phyloP scores from a whole-genome alignment of 441 rosid species.

The Gossypium schwendimanii region DNA sequence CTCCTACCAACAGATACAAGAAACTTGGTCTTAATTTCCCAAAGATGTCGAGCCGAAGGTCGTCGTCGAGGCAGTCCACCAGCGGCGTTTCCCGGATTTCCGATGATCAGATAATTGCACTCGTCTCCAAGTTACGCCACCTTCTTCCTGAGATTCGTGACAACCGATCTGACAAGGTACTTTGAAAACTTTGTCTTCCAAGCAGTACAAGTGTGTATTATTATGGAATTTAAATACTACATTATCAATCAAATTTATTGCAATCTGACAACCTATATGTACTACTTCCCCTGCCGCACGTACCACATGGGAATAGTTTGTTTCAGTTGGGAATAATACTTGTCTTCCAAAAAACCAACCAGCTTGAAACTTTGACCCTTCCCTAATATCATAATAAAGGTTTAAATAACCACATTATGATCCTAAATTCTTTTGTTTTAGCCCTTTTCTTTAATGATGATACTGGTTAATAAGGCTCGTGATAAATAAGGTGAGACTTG shows the following conservation, averaged over 20 bases:
- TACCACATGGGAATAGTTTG: conserved; percentile 3
- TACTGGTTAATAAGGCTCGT: too few relatives aligned
- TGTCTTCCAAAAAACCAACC: conserved; percentile 7
- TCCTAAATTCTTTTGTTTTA: background rate
- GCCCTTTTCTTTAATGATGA: too few relatives aligned
- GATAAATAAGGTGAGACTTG: too few relatives aligned
- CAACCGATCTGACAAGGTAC: conserved; percentile 74
- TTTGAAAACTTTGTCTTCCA: background rate
- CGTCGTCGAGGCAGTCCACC: conserved; percentile 49
- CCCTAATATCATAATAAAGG: background rate
- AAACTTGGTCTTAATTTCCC: background rate
- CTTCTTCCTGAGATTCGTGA: conserved; percentile 82
- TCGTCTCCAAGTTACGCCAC: conserved; percentile 69
- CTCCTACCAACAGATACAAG: too few relatives aligned
- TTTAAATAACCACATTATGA: background rate
- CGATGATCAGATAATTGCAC: conserved; percentile 82
- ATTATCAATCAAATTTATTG: too few relatives aligned
- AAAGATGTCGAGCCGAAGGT: conserved; percentile 69
- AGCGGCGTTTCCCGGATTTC: conserved; percentile 53
- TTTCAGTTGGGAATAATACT: conserved; percentile 5
- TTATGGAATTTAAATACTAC: too few relatives aligned
- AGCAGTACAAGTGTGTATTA: background rate
- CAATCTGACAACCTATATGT: background rate
- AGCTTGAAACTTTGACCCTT: conserved; percentile 23
- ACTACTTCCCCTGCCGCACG: conserved; percentile 2